phyloP scores from a whole-genome alignment of 2,329 filamentous ascomycete species.

The Chaetomiaceae sp. region DNA sequence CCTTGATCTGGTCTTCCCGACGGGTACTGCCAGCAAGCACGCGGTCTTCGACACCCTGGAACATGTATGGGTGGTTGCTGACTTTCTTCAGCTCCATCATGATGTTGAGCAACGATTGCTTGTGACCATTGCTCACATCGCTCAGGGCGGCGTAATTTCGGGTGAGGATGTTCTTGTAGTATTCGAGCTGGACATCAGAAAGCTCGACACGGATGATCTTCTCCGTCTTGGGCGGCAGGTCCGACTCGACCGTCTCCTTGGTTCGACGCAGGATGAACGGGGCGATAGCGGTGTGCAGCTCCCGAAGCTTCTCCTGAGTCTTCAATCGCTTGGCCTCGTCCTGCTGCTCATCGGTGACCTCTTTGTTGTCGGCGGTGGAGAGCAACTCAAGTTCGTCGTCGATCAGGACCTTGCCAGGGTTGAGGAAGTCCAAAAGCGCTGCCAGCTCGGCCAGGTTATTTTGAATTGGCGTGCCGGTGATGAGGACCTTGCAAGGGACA shows the following conservation, averaged over 20 bases:
- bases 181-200: conserved; percentile 92
- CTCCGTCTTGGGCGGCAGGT: conserved; percentile 93
- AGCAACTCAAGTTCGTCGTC: conserved; percentile 86
- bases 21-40: conserved; percentile 75
- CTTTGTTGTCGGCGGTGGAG: conserved; percentile 40
- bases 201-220: conserved; percentile 98
- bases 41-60: conserved; percentile 85
- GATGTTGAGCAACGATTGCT: conserved; percentile 92
- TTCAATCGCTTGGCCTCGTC: conserved; percentile 54
- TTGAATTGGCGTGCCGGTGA: conserved; percentile 95
- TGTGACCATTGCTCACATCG: conserved; percentile 83
- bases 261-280: conserved; percentile 94
- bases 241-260: conserved; percentile 95
- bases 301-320: conserved; percentile 80
- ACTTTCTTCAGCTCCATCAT: conserved; percentile 99
- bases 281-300: conserved; percentile 80
- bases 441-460: conserved; percentile 93
- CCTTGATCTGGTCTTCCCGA: conserved; percentile 86
- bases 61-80: conserved; percentile 98
- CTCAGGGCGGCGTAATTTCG: conserved; percentile 94
- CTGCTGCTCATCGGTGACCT: conserved; percentile 28
- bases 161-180: conserved; percentile 98
- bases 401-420: conserved; percentile 87
- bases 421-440: conserved; percentile 91
- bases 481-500: conserved; percentile 81